Evolutionary conservation across 257 asterid genomes (phyloP), one percentile per base, ranked within the genome.

Genomic region (Solanum infundibuliforme): DNA sequence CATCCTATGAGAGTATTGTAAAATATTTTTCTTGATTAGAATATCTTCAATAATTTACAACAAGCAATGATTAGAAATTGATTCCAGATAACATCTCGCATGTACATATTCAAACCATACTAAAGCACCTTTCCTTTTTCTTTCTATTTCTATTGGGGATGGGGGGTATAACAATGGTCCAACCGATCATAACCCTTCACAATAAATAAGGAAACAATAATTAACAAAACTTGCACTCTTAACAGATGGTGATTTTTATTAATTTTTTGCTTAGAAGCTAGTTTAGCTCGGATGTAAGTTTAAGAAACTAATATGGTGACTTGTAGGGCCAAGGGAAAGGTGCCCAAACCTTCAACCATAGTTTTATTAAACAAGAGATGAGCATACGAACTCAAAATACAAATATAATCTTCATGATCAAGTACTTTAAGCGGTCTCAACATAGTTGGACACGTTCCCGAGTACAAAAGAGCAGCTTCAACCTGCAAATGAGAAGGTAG

Each of bases 401-500:
- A 84, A 58, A 58, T 38, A 25, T 25, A 84, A 43, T 39, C 41
- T n/a, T 73, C 74, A 46, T 35, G 65, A 38, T 71, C 38, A 73
- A 55, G 72, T 91, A 96, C 99, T 99, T 94, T 89, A 97, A 87
- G 82, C 98, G 98, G 89, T 91, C 99, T 92, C 90, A 93, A 87
- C 46, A 95, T 99, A 65, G 98, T 95, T 71, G 95, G 98, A 74
- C 96, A 94, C 91, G 86, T n/a, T 23, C 99, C 98, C 81, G 98
- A 96, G 91, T 97, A 97, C 91, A 97, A 81, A 86, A 94, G 87
- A n/a, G 99, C 99, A 92, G 96, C 98, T 93, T 94, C 98, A 89
- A 97, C 96, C 98, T 95, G 91, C 86, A 87, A 88, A 76, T 27
- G 43, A 29, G 88, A 86, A 71, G 86, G 76, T 3, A 13, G 21